Base-by-base conservation (phyloP, 2,329 filamentous ascomycete genomes). In the Sporothrix globosa region DNA sequence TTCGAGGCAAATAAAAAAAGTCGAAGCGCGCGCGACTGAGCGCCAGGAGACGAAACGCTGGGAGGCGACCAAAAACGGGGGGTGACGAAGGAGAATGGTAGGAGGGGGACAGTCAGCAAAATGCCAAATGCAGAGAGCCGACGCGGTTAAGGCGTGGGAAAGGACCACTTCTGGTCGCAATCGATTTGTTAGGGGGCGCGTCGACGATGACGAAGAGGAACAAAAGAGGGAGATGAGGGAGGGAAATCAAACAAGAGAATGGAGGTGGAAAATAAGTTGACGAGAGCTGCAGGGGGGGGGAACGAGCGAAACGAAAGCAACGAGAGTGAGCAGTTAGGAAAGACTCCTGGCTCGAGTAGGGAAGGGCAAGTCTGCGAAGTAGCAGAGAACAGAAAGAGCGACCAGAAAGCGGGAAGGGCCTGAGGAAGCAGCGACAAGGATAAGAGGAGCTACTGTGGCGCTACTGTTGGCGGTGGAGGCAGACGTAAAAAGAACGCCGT, bases 21-120 rank as follows among this genome's bases (percentile, higher is more conserved):
- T 58, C 63, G 69, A 67, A 67, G 69, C 63, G 69, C 69, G 69
- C 69, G 69, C 69, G 63, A 70, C 69, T 30, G 41, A 58, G 53
- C 44, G 60, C 24, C 24, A 70, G 39, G 24, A 27, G 68, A 67
- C 52, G 61, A 65, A 48, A 58, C 50, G 66, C 58, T 46, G 68
- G 39, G 60, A 58, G 56, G 58, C 60, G 60, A 56, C n/a, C 17
- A 65, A 44, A 52, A 58, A 34, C 30, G 50, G 44, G 27, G 50
- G 60, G 50, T 54, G 50, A 52, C 44, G 46, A 46, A 46, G 48
- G 48, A 48, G n/a, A 30, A 21, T 6, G 39, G 46, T 14, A 2
- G 21, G 48, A 69, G 56, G 56, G 39, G 68, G 30, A 52, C 46
- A 69, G 67, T 60, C 46, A 61, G 54, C 54, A 53, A 58, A 48